Evolutionary conservation across 2,329 filamentous ascomycete species (phyloP).

Genomic region (Nemania sp.): DNA sequence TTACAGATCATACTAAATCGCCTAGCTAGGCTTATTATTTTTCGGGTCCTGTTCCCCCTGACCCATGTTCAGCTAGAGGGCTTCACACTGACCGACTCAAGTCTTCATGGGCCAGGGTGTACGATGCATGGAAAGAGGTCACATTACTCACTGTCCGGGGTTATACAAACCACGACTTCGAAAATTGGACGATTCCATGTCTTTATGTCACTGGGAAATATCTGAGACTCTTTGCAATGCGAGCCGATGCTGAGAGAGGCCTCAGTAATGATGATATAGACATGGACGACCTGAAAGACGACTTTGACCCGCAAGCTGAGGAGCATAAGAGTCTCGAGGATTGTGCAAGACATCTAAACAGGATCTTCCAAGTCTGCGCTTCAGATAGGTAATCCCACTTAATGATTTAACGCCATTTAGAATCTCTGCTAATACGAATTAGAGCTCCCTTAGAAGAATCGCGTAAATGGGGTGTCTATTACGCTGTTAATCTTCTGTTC

Average conservation of each 20-base stretch:
- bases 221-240: constrained; percentile 87
- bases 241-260: constrained; percentile 79
- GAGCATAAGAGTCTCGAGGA: constrained; percentile 91
- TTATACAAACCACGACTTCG: constrained; percentile 80
- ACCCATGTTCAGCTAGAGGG: neutral
- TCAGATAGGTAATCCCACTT: constrained; percentile 78
- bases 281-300: constrained; percentile 74
- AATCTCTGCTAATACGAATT: constrained; percentile 41
- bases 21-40: neutral
- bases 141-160: constrained; percentile 81
- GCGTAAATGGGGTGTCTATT: constrained; percentile 98
- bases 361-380: constrained; percentile 90
- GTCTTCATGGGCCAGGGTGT: constrained; percentile 83
- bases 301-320: constrained; percentile 80
- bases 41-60: neutral
- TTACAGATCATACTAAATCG: neutral
- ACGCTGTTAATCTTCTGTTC: constrained; percentile 93
- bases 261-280: constrained; percentile 54
- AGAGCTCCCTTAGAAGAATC: constrained; percentile 88
- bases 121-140: constrained; percentile 89
- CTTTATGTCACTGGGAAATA: constrained; percentile 90
- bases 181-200: constrained; percentile 92
- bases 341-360: constrained; percentile 88
- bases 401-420: neutral
- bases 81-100: constrained; percentile 37